Conservation (phyloP, 306 rosid genomes). For the Styphnolobium japonicum region DNA sequence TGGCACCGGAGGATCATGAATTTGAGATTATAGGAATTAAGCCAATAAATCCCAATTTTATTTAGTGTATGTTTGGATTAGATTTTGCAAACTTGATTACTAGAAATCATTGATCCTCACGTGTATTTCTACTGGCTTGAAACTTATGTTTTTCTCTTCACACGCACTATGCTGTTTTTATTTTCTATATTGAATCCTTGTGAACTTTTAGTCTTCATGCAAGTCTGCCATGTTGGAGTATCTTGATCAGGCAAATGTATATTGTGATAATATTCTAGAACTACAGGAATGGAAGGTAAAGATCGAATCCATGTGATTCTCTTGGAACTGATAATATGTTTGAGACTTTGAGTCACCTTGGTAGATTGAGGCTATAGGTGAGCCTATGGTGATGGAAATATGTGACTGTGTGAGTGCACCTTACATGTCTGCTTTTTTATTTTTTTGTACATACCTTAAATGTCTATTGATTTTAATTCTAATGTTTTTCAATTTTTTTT, state of each 20-base stretch:
- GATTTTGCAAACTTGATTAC: no score
- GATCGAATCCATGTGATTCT: neutral
- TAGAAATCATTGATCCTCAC: constrained; percentile 7
- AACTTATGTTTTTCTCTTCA: neutral
- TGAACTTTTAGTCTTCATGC: constrained; percentile 11
- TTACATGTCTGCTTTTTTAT: no score
- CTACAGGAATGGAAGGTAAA: neutral
- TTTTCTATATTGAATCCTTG: constrained; percentile 4
- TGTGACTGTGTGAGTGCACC: neutral
- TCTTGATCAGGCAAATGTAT: neutral
- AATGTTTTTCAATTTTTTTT: neutral
- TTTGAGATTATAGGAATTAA: neutral
- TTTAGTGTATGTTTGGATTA: no score
- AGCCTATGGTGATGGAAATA: neutral
- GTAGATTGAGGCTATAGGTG: neutral
- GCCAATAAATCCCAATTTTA: neutral
- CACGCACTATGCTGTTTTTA: neutral
- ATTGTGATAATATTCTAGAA: neutral
- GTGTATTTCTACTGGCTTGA: constrained; percentile 17
- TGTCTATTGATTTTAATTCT: neutral
- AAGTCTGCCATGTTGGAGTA: neutral
- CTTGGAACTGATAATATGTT: neutral
- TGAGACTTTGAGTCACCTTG: neutral
- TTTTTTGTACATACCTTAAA: no score
- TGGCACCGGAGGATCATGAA: neutral